Base-by-base conservation (phyloP, 768 basidiomycete genomes). In the Suillus americanus region DNA sequence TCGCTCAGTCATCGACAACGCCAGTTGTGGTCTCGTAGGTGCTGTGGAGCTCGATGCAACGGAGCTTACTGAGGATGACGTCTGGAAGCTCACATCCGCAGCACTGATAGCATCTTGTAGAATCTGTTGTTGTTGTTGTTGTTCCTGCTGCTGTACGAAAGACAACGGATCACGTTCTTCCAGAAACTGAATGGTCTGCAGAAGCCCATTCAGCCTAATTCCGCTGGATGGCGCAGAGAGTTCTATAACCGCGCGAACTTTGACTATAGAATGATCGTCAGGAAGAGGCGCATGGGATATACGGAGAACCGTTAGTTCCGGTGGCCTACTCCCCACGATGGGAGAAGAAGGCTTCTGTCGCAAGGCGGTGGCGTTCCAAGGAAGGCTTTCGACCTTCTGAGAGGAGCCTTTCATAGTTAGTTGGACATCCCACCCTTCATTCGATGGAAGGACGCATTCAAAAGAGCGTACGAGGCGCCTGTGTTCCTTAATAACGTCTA, bases 341-440 rank as follows among this genome's bases (percentile, higher is more conserved):
- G 79, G 67, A 53, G 71, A 65, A 9, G 68, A 68, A 12, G 78
- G 64, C 35, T 75, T 81, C 65, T 76, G 79, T 61, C 85, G 85
- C 43, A 81, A 81, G 1, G 89, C 89, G 62, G 79, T 81, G 38
- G 84, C 84, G 9, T 85, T 83, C 92, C 93, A 95, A 3, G 91
- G 91, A 20, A 92, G 81, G 59, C 81, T 79, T 69, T 91, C 87
- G 10, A 90, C 87, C 62, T 85, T 86, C 40, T 89, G 86, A 0
- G 88, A 89, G 1, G 91, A 89, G 7, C 89, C 90, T 72, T 85
- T 89, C 35, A 87, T 86, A 5, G 89, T 83, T 33, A 97, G 79
- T 69, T 90, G 93, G 1, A 95, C 85, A 69, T 95, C 94, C 95
- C 93, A 98, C 33, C 93, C 91, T 66, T 90, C 88, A 20, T 81